Conservation (phyloP, 2,329 filamentous ascomycete species). For the Penicillium sclerotiorum region DNA sequence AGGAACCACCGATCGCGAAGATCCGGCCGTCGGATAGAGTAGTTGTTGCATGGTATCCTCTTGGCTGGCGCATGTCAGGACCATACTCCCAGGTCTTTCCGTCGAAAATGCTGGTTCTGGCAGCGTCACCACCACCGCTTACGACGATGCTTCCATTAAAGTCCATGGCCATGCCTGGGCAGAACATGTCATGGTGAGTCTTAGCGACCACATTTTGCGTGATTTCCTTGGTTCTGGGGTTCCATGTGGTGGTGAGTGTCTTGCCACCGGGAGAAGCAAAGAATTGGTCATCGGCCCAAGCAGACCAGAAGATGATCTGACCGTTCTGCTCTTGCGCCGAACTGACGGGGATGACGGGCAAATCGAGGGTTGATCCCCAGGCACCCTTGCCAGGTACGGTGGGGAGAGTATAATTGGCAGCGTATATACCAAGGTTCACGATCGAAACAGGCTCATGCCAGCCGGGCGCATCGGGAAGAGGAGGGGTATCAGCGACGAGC, state of each 20-base stretch:
- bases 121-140: constrained; percentile 55
- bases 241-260: constrained; percentile 21
- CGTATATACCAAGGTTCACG: constrained; percentile 15
- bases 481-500: constrained; percentile 7
- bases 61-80: constrained; percentile 49
- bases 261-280: constrained; percentile 19
- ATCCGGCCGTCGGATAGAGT: constrained; percentile 56
- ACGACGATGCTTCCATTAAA: constrained; percentile 55
- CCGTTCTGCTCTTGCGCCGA: constrained; percentile 8
- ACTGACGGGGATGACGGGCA: constrained; percentile 7
- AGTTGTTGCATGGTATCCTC: constrained; percentile 57
- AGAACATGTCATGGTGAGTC: constrained; percentile 18
- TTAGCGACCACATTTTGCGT: constrained; percentile 7
- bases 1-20: constrained; percentile 63
- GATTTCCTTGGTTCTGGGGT: constrained; percentile 24
- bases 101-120: constrained; percentile 54
- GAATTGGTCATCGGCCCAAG: constrained; percentile 21
- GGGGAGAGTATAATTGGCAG: constrained; percentile 6
- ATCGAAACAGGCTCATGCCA: constrained; percentile 12
- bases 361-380: constrained; percentile 11
- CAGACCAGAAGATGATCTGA: constrained; percentile 20
- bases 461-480: background rate
- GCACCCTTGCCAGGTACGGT: constrained; percentile 8
- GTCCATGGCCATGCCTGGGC: constrained; percentile 53
- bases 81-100: constrained; percentile 43